Evolutionary conservation across 2,329 filamentous ascomycete species (phyloP).

Genomic region (Botryosphaeria agaves): DNA sequence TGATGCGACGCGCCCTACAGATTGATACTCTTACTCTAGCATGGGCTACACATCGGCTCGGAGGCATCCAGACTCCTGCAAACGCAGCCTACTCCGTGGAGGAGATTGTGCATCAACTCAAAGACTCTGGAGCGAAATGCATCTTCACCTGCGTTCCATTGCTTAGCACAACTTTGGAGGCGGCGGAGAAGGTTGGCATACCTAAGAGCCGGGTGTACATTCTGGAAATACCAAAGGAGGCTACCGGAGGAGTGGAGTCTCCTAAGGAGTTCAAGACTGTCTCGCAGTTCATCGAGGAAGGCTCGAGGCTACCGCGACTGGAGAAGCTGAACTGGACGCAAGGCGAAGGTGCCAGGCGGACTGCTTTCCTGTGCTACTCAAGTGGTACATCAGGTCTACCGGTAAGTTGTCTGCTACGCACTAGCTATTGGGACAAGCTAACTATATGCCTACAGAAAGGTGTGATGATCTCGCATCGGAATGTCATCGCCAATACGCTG

Average conservation of each 20-base stretch:
- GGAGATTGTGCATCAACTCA: slow-evolving; percentile 57
- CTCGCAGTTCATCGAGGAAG: slow-evolving; percentile 46
- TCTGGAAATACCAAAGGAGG: slow-evolving; percentile 43
- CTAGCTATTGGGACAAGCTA: neutral
- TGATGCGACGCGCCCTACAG: slow-evolving; percentile 28
- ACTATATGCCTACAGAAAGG: slow-evolving; percentile 40
- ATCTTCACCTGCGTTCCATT: slow-evolving; percentile 57
- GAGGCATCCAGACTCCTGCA: slow-evolving; percentile 57
- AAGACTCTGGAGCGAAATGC: slow-evolving; percentile 48
- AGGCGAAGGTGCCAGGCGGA: slow-evolving; percentile 49
- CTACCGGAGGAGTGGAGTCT: slow-evolving; percentile 29
- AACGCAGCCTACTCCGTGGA: slow-evolving; percentile 55
- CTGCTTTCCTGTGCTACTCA: slow-evolving; percentile 64
- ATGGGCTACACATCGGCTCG: slow-evolving; percentile 57
- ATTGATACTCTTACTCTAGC: slow-evolving; percentile 59
- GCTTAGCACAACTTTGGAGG: slow-evolving; percentile 44
- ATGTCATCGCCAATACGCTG: slow-evolving; percentile 60
- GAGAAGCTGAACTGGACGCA: slow-evolving; percentile 40
- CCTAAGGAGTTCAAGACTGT: slow-evolving; percentile 42
- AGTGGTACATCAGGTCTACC: slow-evolving; percentile 66
- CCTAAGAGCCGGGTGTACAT: slow-evolving; percentile 49
- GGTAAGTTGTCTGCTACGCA: slow-evolving; percentile 31
- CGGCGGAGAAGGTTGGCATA: slow-evolving; percentile 45
- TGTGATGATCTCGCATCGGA: slow-evolving; percentile 65
- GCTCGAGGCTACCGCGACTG: slow-evolving; percentile 34